Evolutionary conservation across 495 filamentous ascomycete genomes (phyloP), one percentile per base, ranked within the genome.

Genomic region (Daldinia bambusicola): DNA sequence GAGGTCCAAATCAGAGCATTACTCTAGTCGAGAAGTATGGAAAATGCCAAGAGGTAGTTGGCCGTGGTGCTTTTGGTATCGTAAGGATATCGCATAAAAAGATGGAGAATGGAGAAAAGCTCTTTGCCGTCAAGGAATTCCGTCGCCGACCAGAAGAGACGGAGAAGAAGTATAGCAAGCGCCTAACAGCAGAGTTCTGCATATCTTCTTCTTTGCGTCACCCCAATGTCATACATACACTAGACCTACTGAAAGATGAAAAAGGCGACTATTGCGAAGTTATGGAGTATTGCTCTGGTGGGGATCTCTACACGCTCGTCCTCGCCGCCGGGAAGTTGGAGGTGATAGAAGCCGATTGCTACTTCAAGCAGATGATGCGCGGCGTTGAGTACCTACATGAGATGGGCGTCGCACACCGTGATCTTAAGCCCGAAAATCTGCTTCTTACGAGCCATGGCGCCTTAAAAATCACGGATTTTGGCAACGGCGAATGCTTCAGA

Each of bases 381-480:
- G 95, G 96, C 34, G 96, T 99, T 48, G 94, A 98, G 79, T 99
- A 99, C 79, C 93, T 99, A 88, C 95, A 99, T 80, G 95, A 98
- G 75, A 99, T 99, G 95, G 95, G 95, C 22, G 95, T 99, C 40
- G 95, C 95, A 8, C 95, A 99, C 79, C 92, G 95, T 70, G 95
- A 99, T 75, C 81, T 99, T 34, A 99, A 99, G 80, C 95, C 95
- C 30, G 95, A 99, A 80, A 99, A 99, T 72, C 86, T 99, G 16
- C 89, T 99, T 0, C 84, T 99, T 31, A 99, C 96, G 18, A 94
- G 91, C 2, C 92, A 93, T 71, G 95, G 95, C 58, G 90, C 90
- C n/a, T 86, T 99, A 69, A 99, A 99, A 77, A 98, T 99, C 71
- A 98, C 96, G 34, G 95, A 99, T 78, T 99, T 99, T 74, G 95